These are phyloP conservation scores for Stylosanthes scabra DNA, from an alignment of 331 rosid species.

Conservation along the genomic window DNA sequence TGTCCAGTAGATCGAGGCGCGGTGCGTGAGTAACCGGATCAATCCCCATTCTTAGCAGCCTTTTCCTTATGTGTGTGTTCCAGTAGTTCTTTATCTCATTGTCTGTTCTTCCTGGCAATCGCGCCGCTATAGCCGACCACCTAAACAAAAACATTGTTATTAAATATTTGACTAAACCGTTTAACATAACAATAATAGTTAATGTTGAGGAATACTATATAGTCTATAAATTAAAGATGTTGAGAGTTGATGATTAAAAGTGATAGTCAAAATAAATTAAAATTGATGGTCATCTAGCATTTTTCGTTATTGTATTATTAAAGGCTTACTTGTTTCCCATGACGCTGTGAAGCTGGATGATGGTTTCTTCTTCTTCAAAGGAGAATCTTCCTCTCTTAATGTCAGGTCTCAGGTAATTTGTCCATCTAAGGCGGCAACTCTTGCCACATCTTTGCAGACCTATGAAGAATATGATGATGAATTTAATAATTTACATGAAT, in stretches of 20 bases:
- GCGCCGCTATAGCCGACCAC: constrained; percentile 92
- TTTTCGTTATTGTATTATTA: no score
- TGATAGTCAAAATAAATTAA: no score
- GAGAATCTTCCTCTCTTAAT: constrained; percentile 95
- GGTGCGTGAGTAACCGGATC: constrained; percentile 98
- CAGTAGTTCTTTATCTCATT: constrained; percentile 94
- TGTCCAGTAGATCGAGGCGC: constrained; percentile 80
- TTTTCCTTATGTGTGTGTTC: constrained; percentile 92
- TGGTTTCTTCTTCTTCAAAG: constrained; percentile 93
- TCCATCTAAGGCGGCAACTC: constrained; percentile 98
- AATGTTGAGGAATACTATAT: no score
- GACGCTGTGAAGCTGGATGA: constrained; percentile 84
- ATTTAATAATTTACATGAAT: not conserved
- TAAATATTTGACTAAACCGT: no score
- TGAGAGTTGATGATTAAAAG: no score
- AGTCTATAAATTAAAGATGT: no score
- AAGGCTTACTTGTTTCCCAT: constrained; percentile 86
- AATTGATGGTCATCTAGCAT: no score
- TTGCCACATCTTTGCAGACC: constrained; percentile 93
- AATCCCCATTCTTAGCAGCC: constrained; percentile 81
- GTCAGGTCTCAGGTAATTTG: constrained; percentile 91
- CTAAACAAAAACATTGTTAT: constrained; percentile 35
- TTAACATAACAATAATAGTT: no score
- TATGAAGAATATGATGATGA: constrained; percentile 1
- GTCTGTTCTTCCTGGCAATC: constrained; percentile 92